Base-by-base conservation (phyloP, 176 grass and related monocot genomes). In the Musa beccarii region DNA sequence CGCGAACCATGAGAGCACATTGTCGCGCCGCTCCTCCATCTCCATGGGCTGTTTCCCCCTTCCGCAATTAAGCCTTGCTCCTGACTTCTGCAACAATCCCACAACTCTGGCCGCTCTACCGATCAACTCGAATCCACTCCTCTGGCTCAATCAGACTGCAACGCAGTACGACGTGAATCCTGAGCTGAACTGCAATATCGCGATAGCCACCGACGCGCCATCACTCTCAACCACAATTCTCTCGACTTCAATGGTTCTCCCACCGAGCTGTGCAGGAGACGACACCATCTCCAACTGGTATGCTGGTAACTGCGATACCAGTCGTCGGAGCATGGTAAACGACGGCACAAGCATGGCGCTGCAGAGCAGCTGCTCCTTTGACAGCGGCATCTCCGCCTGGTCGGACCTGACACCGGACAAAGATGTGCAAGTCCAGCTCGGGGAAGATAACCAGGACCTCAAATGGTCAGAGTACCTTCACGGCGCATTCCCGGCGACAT, bases 391-490 rank as follows among this genome's bases (percentile, higher is more conserved):
- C n/a, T 92, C 86, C 76, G 69, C 86, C 56, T 92, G 90, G 90
- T 68, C 86, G 55, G 84, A 86, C 15, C 76, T 84, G 7, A 68
- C 79, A 54, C 79, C 83, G 61, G 82, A 84, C 22, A 86, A 84
- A n/a, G 90, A 87, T 77, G 69, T 34, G 26, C 83, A 77, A 73
- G 59, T 68, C 20, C 81, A 90, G 11, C 63, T 86, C 5, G 79
- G 80, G n/a, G 49, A 51, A 2, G 66, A 79, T 52, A 53, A 66
- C 13, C 84, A 89, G 74, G 90, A 92, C 70, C 84, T 92, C 71
- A 92, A 87, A 83, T 92, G 90, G 90, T 87, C 86, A 34, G 90
- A 89, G 69, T 82, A 89, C 76, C 81, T 87, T 71, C 79, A 89
- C 67, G 90, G 84, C 76, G 83, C 75, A 68, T 89, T 92, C 57